A percentile compares a stretch with the other conserved stretches of the same genome.
phyloP scores from a whole-genome alignment of 352 stramenopile genomes.

The Phytophthora tentaculata region DNA sequence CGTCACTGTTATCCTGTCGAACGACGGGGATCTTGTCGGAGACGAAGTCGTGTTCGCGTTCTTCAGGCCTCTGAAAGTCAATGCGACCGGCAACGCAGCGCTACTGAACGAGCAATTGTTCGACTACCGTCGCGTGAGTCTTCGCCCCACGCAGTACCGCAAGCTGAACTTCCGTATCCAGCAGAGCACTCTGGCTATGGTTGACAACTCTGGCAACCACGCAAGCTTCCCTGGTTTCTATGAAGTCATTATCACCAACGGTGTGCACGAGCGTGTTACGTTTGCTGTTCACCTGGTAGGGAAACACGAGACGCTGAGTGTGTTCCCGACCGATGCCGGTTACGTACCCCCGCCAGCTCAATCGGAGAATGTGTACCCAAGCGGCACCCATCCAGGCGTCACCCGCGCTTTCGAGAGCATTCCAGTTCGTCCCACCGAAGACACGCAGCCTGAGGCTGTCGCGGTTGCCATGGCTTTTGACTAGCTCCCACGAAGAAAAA shows the following conservation, averaged over 20 bases:
- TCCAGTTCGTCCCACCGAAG: background rate
- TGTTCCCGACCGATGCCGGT: constrained; percentile 38
- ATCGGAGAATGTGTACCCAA: constrained; percentile 1
- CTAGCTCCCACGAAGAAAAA: constrained; percentile 9
- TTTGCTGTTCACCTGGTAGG: constrained; percentile 66
- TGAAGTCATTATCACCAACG: constrained; percentile 78
- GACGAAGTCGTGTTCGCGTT: constrained; percentile 85
- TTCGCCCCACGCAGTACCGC: constrained; percentile 41
- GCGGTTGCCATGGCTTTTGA: constrained; percentile 26
- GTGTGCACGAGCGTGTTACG: constrained; percentile 66
- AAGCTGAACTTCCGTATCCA: constrained; percentile 54
- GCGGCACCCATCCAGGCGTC: constrained; percentile 12
- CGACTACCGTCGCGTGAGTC: constrained; percentile 63
- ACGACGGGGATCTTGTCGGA: constrained; percentile 55
- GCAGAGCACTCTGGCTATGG: constrained; percentile 57
- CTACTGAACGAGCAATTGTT: constrained; percentile 84
- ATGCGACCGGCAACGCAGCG: constrained; percentile 60
- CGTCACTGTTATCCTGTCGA: constrained; percentile 60
- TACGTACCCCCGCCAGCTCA: background rate
- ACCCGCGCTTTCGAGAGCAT: constrained; percentile 16
- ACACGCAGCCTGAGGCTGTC: constrained; percentile 1
- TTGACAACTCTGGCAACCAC: constrained; percentile 62
- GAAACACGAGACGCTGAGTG: constrained; percentile 47
- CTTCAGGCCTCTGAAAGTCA: constrained; percentile 69
- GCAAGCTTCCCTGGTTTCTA: constrained; percentile 72